These are phyloP conservation scores for Naganishia friedmannii DNA, from an alignment of 768 basidiomycete species.

Conservation along the genomic window DNA sequence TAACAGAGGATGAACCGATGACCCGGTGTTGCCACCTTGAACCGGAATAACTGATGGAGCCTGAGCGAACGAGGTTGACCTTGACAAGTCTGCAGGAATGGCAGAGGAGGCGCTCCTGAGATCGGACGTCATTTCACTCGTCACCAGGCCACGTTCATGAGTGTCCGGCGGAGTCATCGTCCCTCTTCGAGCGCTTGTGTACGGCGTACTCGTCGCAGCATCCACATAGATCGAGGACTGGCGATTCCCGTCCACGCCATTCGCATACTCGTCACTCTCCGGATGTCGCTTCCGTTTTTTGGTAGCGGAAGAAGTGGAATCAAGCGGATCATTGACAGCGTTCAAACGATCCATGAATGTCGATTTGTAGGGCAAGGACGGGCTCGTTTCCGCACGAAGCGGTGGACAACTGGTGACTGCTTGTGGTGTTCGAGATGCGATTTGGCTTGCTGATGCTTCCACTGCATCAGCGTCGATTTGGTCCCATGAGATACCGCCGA, in stretches of 20 bases:
- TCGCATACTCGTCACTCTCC: neutral
- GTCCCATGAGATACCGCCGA: conserved; percentile 7
- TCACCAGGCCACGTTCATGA: neutral
- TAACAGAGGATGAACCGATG: neutral
- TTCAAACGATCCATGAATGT: conserved; percentile 21
- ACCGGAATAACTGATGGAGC: neutral
- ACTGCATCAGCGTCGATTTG: conserved; percentile 14
- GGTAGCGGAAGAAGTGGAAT: neutral
- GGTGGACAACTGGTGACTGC: neutral
- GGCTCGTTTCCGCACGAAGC: neutral
- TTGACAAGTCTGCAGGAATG: neutral
- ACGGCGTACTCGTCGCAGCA: neutral
- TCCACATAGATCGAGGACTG: neutral
- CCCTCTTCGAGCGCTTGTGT: neutral
- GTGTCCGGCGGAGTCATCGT: conserved; percentile 22
- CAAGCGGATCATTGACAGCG: conserved; percentile 9
- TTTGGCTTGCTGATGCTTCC: conserved; percentile 11
- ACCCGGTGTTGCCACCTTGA: neutral
- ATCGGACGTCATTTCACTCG: neutral
- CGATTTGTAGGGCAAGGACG: neutral
- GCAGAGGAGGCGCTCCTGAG: neutral
- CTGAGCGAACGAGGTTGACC: no score
- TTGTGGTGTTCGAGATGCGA: conserved; percentile 1
- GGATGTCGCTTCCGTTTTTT: conserved; percentile 14
- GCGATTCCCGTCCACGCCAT: neutral